A percentile compares a stretch with the other conserved stretches of the same genome.
Conservation (phyloP, 225 moss, liverwort and hornwort species). For the Antitrichia curtipendula region DNA sequence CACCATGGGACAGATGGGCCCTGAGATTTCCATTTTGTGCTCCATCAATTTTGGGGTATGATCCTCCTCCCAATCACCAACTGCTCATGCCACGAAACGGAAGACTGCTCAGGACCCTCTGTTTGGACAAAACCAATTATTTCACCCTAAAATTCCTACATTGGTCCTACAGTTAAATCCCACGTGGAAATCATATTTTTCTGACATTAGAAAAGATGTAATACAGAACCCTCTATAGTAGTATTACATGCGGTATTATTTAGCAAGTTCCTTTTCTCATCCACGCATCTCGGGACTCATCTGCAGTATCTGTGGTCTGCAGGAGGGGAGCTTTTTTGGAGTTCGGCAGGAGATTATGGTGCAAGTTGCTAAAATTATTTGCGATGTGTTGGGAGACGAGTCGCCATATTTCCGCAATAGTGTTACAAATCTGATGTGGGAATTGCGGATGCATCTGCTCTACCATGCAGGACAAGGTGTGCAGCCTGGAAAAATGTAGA, state of each 20-base stretch:
- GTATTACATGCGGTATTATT: not conserved
- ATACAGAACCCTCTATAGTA: not conserved
- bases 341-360: slow-evolving; percentile 35
- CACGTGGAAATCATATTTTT: not conserved
- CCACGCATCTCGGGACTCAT: not conserved
- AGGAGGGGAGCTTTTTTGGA: slow-evolving; percentile 11
- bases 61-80: not conserved
- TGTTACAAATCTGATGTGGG: slow-evolving; percentile 6
- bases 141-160: not conserved
- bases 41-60: slow-evolving; percentile 35
- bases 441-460: slow-evolving; percentile 35
- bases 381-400: slow-evolving; percentile 18
- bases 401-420: slow-evolving; percentile 20
- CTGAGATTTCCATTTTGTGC: slow-evolving; percentile 38
- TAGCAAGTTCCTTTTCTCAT: not conserved
- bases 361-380: slow-evolving; percentile 16
- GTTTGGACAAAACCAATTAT: not conserved
- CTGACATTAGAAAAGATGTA: not conserved
- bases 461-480: not conserved
- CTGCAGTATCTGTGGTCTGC: not conserved
- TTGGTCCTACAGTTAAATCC: not conserved
- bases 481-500: not conserved
- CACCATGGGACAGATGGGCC: slow-evolving; percentile 21
- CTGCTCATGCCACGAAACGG: not conserved
- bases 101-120: not conserved